Base-by-base conservation (phyloP, 1,284 basidiomycete species). In the Trichosporon sp. region DNA sequence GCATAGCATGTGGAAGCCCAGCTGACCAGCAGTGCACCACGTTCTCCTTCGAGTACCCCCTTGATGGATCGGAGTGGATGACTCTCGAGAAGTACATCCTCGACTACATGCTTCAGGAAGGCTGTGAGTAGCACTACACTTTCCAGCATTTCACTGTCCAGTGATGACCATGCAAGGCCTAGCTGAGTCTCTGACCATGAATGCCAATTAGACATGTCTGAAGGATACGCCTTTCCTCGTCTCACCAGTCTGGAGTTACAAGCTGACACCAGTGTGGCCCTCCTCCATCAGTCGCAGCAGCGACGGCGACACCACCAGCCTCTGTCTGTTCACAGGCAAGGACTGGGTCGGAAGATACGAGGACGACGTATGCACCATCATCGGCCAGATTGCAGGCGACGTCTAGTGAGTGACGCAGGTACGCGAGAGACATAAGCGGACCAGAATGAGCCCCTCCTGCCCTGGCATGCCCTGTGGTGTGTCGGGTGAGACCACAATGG, bases 51-150 rank as follows among this genome's bases (percentile, higher is more conserved):
- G 35, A 21, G 5, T 56, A 38, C 11, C 13, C 12, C 25, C 65
- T 66, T 53, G 38, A 31, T 12, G n/a, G 21, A 3, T 15, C 29
- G 11, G 53, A 66, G 65, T 66, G 65, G 65, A n/a, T 23, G 12
- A 66, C 65, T 5, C 56, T 66, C 18, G 65, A 66, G 25, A 18
- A 31, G 23, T 60, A 66, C 56, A 60, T 66, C 38, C 34, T 66
- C 27, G 65, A 58, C 34, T 66, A 66, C 56, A 66, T 66, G 65
- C n/a, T 66, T 15, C 65, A 66, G 35, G 65, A 66, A 21, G 65
- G 65, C 35, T 58, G 65, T 66, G 35, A 60, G 65, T 66, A n/a
- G 15, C 27, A 2, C 2, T 7, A 3, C 25, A 4, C 13, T 12
- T 13, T 18, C 15, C 25, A 31, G 12, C 25, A 18, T 29, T 6